Percentiles rank a stretch among this genome's conserved stretches.
These are phyloP conservation scores for Neofusicoccum kwambonambiense DNA, from an alignment of 2,329 filamentous ascomycete genomes.

Conservation along the genomic window DNA sequence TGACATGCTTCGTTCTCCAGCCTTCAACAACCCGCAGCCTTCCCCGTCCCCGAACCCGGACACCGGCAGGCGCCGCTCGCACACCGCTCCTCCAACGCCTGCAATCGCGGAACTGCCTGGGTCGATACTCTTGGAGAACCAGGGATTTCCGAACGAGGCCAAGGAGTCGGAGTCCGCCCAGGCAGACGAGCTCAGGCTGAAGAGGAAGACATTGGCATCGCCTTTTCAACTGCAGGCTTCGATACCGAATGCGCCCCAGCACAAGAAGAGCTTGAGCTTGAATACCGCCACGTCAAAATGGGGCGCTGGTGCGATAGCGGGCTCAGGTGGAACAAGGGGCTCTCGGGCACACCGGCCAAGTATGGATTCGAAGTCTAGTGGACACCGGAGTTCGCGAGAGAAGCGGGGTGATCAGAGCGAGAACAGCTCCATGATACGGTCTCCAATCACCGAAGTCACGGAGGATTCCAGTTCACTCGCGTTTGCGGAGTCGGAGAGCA, in stretches of 20 bases:
- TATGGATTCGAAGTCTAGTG: neutral
- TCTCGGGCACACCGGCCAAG: neutral
- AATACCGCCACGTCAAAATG: constrained; percentile 13
- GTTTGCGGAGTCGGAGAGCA: constrained; percentile 7
- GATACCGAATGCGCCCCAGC: neutral
- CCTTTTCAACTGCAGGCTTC: neutral
- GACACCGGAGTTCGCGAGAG: neutral
- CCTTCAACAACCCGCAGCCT: constrained; percentile 36
- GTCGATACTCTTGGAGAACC: constrained; percentile 31
- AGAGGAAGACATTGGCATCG: neutral
- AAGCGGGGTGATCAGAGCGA: constrained; percentile 4
- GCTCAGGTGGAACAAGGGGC: neutral
- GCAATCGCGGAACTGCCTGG: constrained; percentile 24
- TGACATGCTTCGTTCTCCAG: constrained; percentile 44
- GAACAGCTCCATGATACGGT: constrained; percentile 1
- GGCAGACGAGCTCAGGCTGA: neutral
- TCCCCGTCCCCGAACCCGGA: neutral
- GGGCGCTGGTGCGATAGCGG: neutral
- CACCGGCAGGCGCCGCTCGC: constrained; percentile 37
- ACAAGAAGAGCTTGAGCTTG: constrained; percentile 7
- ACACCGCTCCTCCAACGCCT: constrained; percentile 41
- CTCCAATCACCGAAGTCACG: constrained; percentile 15
- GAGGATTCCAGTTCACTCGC: neutral
- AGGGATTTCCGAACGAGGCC: constrained; percentile 24
- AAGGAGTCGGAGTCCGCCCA: constrained; percentile 19